Evolutionary conservation across 441 rosid species (phyloP).

Genomic region (Adansonia rubrostipa): DNA sequence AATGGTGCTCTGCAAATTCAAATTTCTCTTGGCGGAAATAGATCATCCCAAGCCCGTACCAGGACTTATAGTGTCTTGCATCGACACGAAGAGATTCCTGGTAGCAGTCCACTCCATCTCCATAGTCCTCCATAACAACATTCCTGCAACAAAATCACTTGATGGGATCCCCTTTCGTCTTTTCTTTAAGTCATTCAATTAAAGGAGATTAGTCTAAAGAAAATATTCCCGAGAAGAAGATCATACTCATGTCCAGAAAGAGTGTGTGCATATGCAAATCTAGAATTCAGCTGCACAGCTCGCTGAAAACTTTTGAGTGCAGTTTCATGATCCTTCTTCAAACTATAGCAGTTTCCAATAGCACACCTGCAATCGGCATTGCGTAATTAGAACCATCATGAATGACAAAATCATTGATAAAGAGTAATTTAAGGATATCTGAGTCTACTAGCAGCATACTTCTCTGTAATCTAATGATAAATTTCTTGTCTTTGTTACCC

Average conservation of each 20-base stretch:
- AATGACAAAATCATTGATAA: not conserved
- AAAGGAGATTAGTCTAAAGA: slow-evolving; percentile 22
- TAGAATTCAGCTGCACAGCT: slow-evolving; percentile 78
- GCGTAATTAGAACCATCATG: slow-evolving; percentile 8
- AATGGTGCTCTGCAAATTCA: slow-evolving; percentile 90
- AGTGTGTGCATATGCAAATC: slow-evolving; percentile 92
- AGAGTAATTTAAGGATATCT: not conserved
- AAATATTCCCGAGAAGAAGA: slow-evolving; percentile 21
- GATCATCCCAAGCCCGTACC: slow-evolving; percentile 95
- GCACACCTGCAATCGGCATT: slow-evolving; percentile 74
- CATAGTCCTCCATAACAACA: slow-evolving; percentile 81
- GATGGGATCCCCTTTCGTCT: not conserved
- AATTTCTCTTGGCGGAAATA: slow-evolving; percentile 84
- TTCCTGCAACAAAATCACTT: slow-evolving; percentile 50
- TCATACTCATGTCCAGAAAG: slow-evolving; percentile 97
- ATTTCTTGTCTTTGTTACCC: not conserved
- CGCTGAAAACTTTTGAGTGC: slow-evolving; percentile 87
- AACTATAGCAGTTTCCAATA: slow-evolving; percentile 87
- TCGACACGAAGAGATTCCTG: slow-evolving; percentile 76
- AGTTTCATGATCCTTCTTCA: slow-evolving; percentile 91
- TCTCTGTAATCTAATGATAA: not conserved
- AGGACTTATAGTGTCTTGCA: slow-evolving; percentile 83
- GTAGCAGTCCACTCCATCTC: slow-evolving; percentile 78
- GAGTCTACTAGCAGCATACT: not conserved
- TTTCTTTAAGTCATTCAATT: not conserved